Evolutionary conservation across 192 early-diverging fungal genomes (phyloP), one percentile per base, ranked within the genome.

Genomic region (Coemansia nantahalensis): DNA sequence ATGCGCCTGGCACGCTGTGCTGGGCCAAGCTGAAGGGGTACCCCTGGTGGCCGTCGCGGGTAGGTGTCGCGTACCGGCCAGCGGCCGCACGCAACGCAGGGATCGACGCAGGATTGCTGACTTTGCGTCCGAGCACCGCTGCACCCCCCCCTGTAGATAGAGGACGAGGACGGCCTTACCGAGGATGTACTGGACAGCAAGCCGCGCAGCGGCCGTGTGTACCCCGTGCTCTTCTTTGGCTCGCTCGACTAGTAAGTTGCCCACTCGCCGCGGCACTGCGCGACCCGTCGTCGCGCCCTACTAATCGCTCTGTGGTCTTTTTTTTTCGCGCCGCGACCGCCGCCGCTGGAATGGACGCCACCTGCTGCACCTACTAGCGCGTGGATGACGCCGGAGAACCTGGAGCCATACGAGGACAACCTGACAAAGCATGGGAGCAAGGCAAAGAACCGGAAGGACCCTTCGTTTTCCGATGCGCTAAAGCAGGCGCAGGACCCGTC

Each of bases 161-260:
- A 79, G 36, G 33, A 54, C 11, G 77, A 73, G 51, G n/a, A 5
- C 10, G 39, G 34, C 12, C 51, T 79, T 3, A 48, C 77, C n/a
- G 45, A 41, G 9, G 77, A 73, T 40, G 77, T 79, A 3, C 8
- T 65, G 31, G 65, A 63, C 46, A 72, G 69, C 64, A 79, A 79
- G 47, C 77, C 77, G 31, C 68, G 65, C 42, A 79, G 46, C 39
- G 57, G 65, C 11, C 77, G 70, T 16, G 59, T 68, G 15, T 71
- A 79, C 36, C 77, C 77, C 4, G 77, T 79, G 6, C 49, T 79
- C 28, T 79, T 73, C 59, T 74, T 74, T 55, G 77, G 77, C 31
- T 79, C 77, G 8, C 62, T 79, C 14, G 77, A 79, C 77, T 79
- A 79, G 76, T 78, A 78, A 78, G 76, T 78, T n/a, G n/a, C n/a